A percentile compares a stretch with the other conserved stretches of the same genome.
phyloP scores from a whole-genome alignment of 768 basidiomycete genomes.

The Glaciozyma antarctica region DNA sequence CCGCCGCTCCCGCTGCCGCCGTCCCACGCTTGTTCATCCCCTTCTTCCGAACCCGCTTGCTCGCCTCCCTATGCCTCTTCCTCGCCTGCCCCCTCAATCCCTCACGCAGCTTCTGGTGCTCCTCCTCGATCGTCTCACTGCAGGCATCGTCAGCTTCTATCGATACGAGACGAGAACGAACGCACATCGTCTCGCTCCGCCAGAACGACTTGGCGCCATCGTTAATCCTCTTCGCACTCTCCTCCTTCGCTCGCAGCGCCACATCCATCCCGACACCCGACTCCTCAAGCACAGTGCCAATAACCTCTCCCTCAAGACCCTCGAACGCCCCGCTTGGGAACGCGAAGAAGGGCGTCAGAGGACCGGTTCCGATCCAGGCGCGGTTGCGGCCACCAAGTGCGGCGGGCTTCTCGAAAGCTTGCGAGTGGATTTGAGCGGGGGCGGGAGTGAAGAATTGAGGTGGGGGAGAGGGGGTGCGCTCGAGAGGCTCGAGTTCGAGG shows the following conservation, averaged over 20 bases:
- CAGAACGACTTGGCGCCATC: constrained; percentile 14
- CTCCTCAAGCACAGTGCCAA: not conserved
- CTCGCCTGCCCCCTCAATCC: constrained; percentile 16
- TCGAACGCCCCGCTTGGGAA: constrained; percentile 6
- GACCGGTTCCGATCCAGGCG: constrained; percentile 11
- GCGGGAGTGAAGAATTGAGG: not conserved
- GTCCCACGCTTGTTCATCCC: no score
- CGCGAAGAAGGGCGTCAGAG: constrained; percentile 16
- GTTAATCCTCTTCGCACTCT: not conserved
- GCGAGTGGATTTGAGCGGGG: constrained; percentile 1
- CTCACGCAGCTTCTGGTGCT: constrained; percentile 24
- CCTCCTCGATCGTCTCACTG: constrained; percentile 26
- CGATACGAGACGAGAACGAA: not conserved
- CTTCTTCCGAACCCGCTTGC: constrained; percentile 23
- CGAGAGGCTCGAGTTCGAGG: constrained; percentile 22
- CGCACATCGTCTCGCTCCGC: constrained; percentile 19
- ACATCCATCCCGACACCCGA: not conserved
- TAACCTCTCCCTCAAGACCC: not conserved
- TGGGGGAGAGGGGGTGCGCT: constrained; percentile 1
- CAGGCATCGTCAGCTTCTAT: not conserved
- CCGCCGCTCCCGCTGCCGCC: no score
- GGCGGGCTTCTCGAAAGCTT: constrained; percentile 7
- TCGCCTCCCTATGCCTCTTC: constrained; percentile 28
- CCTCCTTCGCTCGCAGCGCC: not conserved
- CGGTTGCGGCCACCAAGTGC: not conserved